Evolutionary conservation across 108 stramenopile species (phyloP).

Genomic region (Nitzschia palea): DNA sequence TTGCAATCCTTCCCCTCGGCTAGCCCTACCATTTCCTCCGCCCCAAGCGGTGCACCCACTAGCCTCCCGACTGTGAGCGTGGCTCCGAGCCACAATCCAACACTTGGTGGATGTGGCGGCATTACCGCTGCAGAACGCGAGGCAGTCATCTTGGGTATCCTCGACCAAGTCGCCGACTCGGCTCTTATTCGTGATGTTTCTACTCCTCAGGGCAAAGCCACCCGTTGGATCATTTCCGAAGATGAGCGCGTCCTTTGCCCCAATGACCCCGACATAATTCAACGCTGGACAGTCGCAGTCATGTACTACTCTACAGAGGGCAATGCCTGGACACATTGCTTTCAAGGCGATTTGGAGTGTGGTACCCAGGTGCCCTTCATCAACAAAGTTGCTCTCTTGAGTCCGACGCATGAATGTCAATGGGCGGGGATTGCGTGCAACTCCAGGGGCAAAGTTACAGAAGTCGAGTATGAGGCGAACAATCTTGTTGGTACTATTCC

Average conservation of each 20-base stretch:
- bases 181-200: slow-evolving; percentile 20
- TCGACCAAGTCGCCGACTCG: slow-evolving; percentile 23
- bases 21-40: slow-evolving; percentile 3
- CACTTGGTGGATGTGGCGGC: slow-evolving; percentile 18
- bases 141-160: slow-evolving; percentile 12
- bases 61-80: slow-evolving; percentile 8
- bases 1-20: neutral
- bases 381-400: slow-evolving; percentile 32
- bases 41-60: slow-evolving; percentile 11
- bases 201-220: slow-evolving; percentile 43
- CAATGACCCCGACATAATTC: slow-evolving; percentile 38
- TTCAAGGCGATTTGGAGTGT: slow-evolving; percentile 29
- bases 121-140: slow-evolving; percentile 30
- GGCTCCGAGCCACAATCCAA: slow-evolving; percentile 7
- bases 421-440: slow-evolving; percentile 64
- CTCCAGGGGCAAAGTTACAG: slow-evolving; percentile 33
- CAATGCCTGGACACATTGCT: slow-evolving; percentile 56
- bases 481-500: slow-evolving; percentile 64
- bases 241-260: slow-evolving; percentile 35
- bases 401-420: slow-evolving; percentile 40
- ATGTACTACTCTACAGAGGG: slow-evolving; percentile 76
- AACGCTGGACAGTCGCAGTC: slow-evolving; percentile 73
- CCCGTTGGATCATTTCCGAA: slow-evolving; percentile 43
- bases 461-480: slow-evolving; percentile 47
- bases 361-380: slow-evolving; percentile 33